Percentiles rank a stretch among this genome's conserved stretches.
These are phyloP conservation scores for Metschnikowia kofuensis DNA, from an alignment of 805 yeast species.

Conservation along the genomic window DNA sequence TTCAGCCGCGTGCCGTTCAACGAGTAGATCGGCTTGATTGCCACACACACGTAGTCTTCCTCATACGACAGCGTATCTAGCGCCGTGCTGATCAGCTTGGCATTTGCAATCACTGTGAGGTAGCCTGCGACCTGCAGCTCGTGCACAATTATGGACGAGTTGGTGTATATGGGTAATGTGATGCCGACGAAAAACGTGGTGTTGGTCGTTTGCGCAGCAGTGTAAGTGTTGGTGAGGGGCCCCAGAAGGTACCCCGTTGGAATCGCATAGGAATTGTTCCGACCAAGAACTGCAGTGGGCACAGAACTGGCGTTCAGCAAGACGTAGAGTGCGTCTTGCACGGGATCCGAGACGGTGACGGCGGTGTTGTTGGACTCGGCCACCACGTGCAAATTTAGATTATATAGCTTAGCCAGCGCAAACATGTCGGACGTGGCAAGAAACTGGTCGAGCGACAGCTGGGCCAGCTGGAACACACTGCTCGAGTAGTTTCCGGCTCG, in stretches of 20 bases:
- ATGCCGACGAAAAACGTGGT: conserved; percentile 61
- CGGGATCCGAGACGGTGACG: conserved; percentile 24
- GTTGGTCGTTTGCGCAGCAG: conserved; percentile 11
- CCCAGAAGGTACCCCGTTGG: conserved; percentile 50
- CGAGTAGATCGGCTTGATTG: conserved; percentile 32
- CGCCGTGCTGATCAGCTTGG: conserved; percentile 30
- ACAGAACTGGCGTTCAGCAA: conserved; percentile 44
- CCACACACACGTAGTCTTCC: conserved; percentile 30
- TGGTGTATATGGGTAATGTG: conserved; percentile 72
- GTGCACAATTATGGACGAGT: conserved; percentile 60
- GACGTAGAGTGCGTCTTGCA: conserved; percentile 46
- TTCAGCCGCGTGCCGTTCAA: conserved; percentile 28
- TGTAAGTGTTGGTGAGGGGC: conserved; percentile 49
- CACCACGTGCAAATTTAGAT: conserved; percentile 51
- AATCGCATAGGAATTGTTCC: conserved; percentile 15
- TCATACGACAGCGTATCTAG: conserved; percentile 13
- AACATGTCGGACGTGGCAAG: conserved; percentile 61
- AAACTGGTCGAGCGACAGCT: conserved; percentile 51
- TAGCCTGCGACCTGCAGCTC: conserved; percentile 66
- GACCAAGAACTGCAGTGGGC: conserved; percentile 38
- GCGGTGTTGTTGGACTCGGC: conserved; percentile 30
- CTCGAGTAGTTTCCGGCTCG: conserved; percentile 69
- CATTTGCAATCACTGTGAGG: conserved; percentile 51
- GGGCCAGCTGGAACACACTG: conserved; percentile 43
- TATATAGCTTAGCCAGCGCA: conserved; percentile 65